These are phyloP conservation scores for Cladophialophora chaetospira DNA, from an alignment of 2,329 filamentous ascomycete genomes.

Conservation along the genomic window DNA sequence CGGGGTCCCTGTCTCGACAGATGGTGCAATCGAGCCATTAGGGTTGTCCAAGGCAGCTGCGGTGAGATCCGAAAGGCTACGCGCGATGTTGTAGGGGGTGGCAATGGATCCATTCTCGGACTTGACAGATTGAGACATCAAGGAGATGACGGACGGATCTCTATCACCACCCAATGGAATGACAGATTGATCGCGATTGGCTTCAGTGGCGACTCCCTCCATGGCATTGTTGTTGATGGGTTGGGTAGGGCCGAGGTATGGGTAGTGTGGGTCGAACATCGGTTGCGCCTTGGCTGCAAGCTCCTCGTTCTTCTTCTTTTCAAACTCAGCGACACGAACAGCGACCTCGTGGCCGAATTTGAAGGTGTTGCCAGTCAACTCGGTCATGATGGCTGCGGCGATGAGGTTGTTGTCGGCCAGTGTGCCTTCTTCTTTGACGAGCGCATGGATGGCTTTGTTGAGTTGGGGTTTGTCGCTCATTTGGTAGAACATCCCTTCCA, in stretches of 20 bases:
- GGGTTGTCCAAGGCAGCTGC: neutral
- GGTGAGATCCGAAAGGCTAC: neutral
- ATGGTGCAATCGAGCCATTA: neutral
- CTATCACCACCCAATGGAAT: neutral
- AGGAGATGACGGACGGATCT: constrained; percentile 2
- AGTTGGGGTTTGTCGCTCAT: constrained; percentile 12
- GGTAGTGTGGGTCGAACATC: neutral
- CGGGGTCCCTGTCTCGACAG: neutral
- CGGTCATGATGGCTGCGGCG: constrained; percentile 16
- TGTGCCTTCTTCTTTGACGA: constrained; percentile 12
- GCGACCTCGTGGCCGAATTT: constrained; percentile 17
- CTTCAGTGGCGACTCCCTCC: neutral
- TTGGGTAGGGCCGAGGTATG: neutral
- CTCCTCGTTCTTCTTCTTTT: neutral
- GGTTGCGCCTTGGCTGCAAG: neutral
- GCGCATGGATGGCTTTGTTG: constrained; percentile 17
- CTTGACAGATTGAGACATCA: constrained; percentile 14
- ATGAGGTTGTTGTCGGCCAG: constrained; percentile 10
- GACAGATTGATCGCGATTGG: neutral
- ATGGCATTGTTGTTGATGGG: neutral
- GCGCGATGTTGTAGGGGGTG: neutral
- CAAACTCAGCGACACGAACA: constrained; percentile 7
- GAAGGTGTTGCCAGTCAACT: constrained; percentile 21
- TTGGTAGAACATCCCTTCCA: constrained; percentile 19
- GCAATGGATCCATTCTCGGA: constrained; percentile 6